Percentiles rank a stretch among this genome's conserved stretches.
Conservation (phyloP, 208 protist genomes). For the Lotmaria passim region DNA sequence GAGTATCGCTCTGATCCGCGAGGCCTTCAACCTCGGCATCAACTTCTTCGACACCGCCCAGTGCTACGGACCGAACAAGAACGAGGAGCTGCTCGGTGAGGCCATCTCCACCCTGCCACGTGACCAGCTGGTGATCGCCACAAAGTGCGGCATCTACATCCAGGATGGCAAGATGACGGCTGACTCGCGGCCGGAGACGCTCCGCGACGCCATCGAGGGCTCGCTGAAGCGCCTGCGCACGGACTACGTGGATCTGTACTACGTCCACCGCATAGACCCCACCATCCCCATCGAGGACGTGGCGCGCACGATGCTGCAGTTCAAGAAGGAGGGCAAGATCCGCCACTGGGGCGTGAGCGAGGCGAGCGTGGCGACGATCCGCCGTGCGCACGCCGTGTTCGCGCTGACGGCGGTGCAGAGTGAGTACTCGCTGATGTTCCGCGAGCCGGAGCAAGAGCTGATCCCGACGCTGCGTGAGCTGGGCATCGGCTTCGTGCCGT, state of each 20-base stretch:
- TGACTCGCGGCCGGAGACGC: too few relatives aligned
- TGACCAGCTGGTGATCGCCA: slow-evolving; percentile 51
- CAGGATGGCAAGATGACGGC: too few relatives aligned
- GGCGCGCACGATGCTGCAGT: slow-evolving; percentile 39
- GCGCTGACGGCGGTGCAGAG: slow-evolving; percentile 41
- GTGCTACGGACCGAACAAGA: slow-evolving; percentile 38
- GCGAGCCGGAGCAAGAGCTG: slow-evolving; percentile 30
- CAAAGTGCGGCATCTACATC: too few relatives aligned
- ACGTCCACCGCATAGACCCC: slow-evolving; percentile 42
- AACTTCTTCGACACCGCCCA: slow-evolving; percentile 51
- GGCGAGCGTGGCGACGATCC: slow-evolving; percentile 23
- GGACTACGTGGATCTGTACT: slow-evolving; percentile 53
- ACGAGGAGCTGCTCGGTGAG: too few relatives aligned
- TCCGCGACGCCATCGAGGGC: slow-evolving; percentile 34
- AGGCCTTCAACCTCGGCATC: slow-evolving; percentile 29
- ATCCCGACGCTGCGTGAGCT: slow-evolving; percentile 34
- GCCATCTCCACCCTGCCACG: too few relatives aligned
- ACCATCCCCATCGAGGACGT: slow-evolving; percentile 38
- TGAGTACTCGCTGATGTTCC: slow-evolving; percentile 40
- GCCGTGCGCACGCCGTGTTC: slow-evolving; percentile 36
- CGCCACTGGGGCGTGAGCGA: slow-evolving; percentile 41
- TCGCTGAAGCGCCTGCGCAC: slow-evolving; percentile 41
- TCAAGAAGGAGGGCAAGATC: slow-evolving; percentile 48
- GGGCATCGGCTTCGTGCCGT: slow-evolving; percentile 40
- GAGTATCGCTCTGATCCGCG: slow-evolving; percentile 29